phyloP scores from a whole-genome alignment of 2,329 filamentous ascomycete species.

The Apiospora kogelbergensis region DNA sequence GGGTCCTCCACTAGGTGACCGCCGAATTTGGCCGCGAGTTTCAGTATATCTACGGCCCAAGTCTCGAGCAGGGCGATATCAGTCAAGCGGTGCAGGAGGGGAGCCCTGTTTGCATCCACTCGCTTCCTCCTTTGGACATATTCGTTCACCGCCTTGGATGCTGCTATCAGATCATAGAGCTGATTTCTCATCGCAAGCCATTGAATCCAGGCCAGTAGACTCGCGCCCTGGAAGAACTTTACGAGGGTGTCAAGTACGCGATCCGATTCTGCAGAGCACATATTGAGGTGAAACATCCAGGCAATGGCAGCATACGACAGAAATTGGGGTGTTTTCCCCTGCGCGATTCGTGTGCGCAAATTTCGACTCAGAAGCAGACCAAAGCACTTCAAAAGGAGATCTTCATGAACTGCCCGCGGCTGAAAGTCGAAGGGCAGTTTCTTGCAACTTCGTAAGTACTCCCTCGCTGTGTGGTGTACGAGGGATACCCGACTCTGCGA shows the following conservation, averaged over 20 bases:
- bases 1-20: slow-evolving; percentile 10
- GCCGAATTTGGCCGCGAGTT: slow-evolving; percentile 15
- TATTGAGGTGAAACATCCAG: slow-evolving; percentile 13
- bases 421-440: slow-evolving; percentile 8
- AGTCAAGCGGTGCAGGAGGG: neutral
- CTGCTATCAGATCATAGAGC: slow-evolving; percentile 11
- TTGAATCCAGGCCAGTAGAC: slow-evolving; percentile 18
- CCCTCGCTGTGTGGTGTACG: slow-evolving; percentile 19
- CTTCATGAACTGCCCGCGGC: neutral
- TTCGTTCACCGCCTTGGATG: slow-evolving; percentile 8
- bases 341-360: neutral
- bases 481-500: slow-evolving; percentile 10
- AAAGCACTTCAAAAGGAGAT: slow-evolving; percentile 11
- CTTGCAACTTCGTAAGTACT: slow-evolving; percentile 14
- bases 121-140: slow-evolving; percentile 1
- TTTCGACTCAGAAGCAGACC: slow-evolving; percentile 6
- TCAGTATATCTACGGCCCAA: slow-evolving; percentile 17
- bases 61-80: slow-evolving; percentile 15
- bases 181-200: slow-evolving; percentile 13
- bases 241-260: slow-evolving; percentile 5
- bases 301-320: slow-evolving; percentile 14
- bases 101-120: neutral
- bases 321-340: neutral
- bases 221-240: slow-evolving; percentile 12
- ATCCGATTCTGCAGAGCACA: neutral